phyloP scores from a whole-genome alignment of 2,329 filamentous ascomycete genomes.

The Alternaria tenuissima region DNA sequence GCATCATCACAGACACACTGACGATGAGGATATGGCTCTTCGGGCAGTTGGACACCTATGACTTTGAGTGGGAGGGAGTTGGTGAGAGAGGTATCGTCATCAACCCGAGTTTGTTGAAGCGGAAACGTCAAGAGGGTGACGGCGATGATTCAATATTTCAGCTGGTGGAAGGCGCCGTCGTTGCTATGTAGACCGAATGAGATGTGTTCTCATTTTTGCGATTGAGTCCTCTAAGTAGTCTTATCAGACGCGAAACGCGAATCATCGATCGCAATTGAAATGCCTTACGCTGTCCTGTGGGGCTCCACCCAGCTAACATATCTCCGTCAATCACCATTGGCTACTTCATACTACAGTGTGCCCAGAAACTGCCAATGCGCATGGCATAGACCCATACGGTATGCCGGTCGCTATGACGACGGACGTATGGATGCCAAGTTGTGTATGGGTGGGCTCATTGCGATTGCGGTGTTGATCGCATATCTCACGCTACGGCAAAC shows the following conservation, averaged over 20 bases:
- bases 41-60: constrained; percentile 36
- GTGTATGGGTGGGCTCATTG: neutral
- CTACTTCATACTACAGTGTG: neutral
- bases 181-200: constrained; percentile 7
- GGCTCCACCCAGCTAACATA: neutral
- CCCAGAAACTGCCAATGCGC: constrained; percentile 16
- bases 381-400: neutral
- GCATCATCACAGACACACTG: constrained; percentile 35
- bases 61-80: constrained; percentile 38
- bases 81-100: constrained; percentile 35
- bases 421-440: constrained; percentile 1
- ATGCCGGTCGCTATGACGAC: constrained; percentile 19
- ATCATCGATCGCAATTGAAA: neutral
- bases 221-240: neutral
- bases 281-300: neutral
- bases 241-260: neutral
- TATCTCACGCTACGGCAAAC: neutral
- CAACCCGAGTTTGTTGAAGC: constrained; percentile 30
- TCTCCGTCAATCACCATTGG: neutral
- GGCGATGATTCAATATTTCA: constrained; percentile 2
- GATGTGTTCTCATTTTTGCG: neutral
- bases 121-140: constrained; percentile 11
- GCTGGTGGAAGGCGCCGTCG: constrained; percentile 19
- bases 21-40: constrained; percentile 42
- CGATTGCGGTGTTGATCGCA: neutral